Evolutionary conservation across 768 basidiomycete species (phyloP), one percentile per base, ranked within the genome.

Genomic region (Calocera cornea): DNA sequence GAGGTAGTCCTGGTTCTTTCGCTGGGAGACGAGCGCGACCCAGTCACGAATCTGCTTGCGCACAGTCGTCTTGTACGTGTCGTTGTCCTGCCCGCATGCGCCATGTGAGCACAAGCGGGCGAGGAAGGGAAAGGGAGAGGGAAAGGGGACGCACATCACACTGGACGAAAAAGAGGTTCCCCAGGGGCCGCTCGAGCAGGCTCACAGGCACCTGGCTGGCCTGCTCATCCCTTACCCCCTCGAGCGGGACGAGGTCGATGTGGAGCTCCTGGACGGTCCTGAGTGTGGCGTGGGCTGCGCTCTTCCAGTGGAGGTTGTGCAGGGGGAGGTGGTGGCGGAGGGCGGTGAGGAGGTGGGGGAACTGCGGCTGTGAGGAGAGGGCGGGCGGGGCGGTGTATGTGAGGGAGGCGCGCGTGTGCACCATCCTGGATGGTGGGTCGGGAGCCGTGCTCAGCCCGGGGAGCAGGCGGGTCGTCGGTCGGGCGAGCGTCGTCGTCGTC

Each of bases 21-120:
- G 81, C 50, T 84, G 77, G 29, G 80, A 77, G 40, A 92, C 79
- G 1, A 81, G 75, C 1, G 80, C 79, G 68, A 91, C 87, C 97
- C 97, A 99, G 68, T 97, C 93, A 72, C 90, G 90, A 70, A 98
- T 89, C 75, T 95, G 91, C 70, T 87, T 89, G 74, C 87, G 88
- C 22, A 89, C 82, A 0, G 83, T 82, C 29, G 81, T 82, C 72
- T 87, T 87, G 80, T 99, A 99, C 1, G 81, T 79, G 60, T 98
- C 93, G 68, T 75, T 79, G 74, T 86, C 84, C 84, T 85, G 70
- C 17, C 16, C 22, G 60, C n/a, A n/a, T n/a, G n/a, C n/a, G n/a
- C n/a, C n/a, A 44, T 41, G 68, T 47, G 27, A 33, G 22, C 22
- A 49, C 40, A 31, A 50, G 24, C n/a, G 11, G 22, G 29, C 1